A percentile compares a stretch with the other conserved stretches of the same genome.
phyloP scores from a whole-genome alignment of 352 stramenopile species.

The Globisporangium irregulare region DNA sequence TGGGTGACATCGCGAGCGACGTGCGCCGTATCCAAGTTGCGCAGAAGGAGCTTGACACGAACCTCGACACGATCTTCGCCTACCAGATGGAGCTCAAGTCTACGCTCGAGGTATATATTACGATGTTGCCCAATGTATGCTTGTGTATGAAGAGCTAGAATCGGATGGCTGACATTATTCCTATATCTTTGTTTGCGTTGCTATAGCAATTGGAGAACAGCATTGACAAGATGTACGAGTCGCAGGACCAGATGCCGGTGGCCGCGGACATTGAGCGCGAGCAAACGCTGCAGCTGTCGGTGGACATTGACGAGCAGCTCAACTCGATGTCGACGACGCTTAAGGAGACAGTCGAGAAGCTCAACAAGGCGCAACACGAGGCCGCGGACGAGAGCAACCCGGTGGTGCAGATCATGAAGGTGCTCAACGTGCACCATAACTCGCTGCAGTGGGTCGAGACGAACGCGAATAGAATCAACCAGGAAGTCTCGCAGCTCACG shows the following conservation, averaged over 20 bases:
- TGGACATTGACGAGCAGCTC: conserved; percentile 85
- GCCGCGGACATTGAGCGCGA: conserved; percentile 84
- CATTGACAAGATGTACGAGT: conserved; percentile 89
- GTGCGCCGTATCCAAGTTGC: conserved; percentile 82
- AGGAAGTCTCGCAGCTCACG: conserved; percentile 60
- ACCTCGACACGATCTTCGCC: conserved; percentile 85
- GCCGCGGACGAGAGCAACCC: conserved; percentile 71
- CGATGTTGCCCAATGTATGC: not conserved
- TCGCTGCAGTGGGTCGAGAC: conserved; percentile 84
- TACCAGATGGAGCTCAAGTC: conserved; percentile 90
- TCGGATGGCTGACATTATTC: not conserved
- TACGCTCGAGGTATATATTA: conserved; percentile 64
- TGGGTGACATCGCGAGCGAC: conserved; percentile 80
- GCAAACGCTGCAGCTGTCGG: conserved; percentile 81
- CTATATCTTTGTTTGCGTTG: not conserved
- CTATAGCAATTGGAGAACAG: conserved; percentile 82
- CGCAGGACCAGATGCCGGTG: conserved; percentile 81
- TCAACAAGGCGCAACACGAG: conserved; percentile 81
- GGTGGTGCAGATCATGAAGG: conserved; percentile 87
- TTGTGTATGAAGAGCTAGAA: not conserved
- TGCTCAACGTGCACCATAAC: conserved; percentile 88
- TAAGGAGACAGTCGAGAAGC: conserved; percentile 85
- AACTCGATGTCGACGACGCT: conserved; percentile 85
- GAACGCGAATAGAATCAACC: conserved; percentile 65
- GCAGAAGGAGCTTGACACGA: conserved; percentile 83